phyloP scores from a whole-genome alignment of 2,329 filamentous ascomycete species.

The Aspergillus costaricaensis region DNA sequence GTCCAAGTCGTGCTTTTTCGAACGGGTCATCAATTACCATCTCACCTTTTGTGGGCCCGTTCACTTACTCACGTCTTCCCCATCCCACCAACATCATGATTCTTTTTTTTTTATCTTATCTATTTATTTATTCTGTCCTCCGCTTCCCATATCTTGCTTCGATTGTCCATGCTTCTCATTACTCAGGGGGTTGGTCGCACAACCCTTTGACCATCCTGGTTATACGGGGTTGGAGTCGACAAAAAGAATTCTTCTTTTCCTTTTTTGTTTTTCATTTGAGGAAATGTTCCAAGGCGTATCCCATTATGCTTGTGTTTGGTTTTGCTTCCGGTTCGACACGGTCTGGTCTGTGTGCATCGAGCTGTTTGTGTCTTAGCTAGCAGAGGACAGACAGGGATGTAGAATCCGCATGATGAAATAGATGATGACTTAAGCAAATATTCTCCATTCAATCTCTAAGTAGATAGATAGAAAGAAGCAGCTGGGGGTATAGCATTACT shows the following conservation, averaged over 20 bases:
- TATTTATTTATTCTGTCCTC: constrained; percentile 9
- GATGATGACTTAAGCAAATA: constrained; percentile 18
- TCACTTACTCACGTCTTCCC: not conserved
- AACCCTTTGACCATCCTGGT: constrained; percentile 13
- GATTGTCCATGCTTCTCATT: constrained; percentile 19
- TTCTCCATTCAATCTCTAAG: not conserved
- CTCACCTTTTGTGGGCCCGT: not conserved
- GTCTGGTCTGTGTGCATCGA: constrained; percentile 19
- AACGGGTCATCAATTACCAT: not conserved
- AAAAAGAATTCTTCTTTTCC: constrained; percentile 20
- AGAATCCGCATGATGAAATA: constrained; percentile 24
- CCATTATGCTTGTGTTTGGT: constrained; percentile 19
- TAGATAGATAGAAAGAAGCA: constrained; percentile 9
- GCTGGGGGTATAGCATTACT: constrained; percentile 32
- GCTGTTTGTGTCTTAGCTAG: constrained; percentile 11
- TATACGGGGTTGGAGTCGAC: constrained; percentile 20
- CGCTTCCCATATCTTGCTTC: constrained; percentile 6
- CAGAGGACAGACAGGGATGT: constrained; percentile 13
- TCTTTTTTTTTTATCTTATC: constrained; percentile 16
- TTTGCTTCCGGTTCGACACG: constrained; percentile 18
- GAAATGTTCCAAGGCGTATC: constrained; percentile 21
- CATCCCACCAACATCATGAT: constrained; percentile 12
- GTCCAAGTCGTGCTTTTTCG: not conserved
- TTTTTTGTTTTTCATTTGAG: constrained; percentile 5
- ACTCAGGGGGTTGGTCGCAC: constrained; percentile 10